Evolutionary conservation across 2,329 filamentous ascomycete genomes (phyloP).

Genomic region (Verruconis gallopava): DNA sequence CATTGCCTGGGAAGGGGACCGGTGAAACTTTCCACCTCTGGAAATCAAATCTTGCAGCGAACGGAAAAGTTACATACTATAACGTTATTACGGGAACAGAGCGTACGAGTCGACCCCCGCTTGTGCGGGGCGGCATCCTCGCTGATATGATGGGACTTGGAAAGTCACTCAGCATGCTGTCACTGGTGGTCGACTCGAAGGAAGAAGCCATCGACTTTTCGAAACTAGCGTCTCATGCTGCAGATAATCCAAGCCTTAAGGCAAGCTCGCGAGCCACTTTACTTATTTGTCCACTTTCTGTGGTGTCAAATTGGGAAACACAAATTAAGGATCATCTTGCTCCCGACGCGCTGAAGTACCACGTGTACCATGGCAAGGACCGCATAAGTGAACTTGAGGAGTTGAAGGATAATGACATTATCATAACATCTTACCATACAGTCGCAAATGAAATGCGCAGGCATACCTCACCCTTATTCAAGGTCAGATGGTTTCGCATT

Average conservation of each 20-base stretch:
- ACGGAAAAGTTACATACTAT: constrained; percentile 51
- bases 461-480: constrained; percentile 44
- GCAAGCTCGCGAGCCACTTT: constrained; percentile 67
- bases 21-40: constrained; percentile 62
- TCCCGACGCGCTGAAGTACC: constrained; percentile 51
- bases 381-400: constrained; percentile 48
- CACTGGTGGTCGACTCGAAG: constrained; percentile 56
- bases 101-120: constrained; percentile 9
- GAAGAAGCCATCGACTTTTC: constrained; percentile 52
- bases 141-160: constrained; percentile 40
- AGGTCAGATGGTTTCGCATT: constrained; percentile 84
- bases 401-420: constrained; percentile 63
- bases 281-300: constrained; percentile 75
- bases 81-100: constrained; percentile 76
- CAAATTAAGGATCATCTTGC: constrained; percentile 76
- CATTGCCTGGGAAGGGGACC: constrained; percentile 40
- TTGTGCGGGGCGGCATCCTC: constrained; percentile 32
- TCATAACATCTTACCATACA: constrained; percentile 88
- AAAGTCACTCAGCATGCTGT: constrained; percentile 61
- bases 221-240: constrained; percentile 33
- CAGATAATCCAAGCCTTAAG: constrained; percentile 12
- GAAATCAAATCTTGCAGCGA: constrained; percentile 46
- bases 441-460: constrained; percentile 58
- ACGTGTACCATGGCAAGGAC: constrained; percentile 76
- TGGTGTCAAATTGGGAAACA: constrained; percentile 78